phyloP scores from a whole-genome alignment of 352 stramenopile species.

The Pythium biforme region DNA sequence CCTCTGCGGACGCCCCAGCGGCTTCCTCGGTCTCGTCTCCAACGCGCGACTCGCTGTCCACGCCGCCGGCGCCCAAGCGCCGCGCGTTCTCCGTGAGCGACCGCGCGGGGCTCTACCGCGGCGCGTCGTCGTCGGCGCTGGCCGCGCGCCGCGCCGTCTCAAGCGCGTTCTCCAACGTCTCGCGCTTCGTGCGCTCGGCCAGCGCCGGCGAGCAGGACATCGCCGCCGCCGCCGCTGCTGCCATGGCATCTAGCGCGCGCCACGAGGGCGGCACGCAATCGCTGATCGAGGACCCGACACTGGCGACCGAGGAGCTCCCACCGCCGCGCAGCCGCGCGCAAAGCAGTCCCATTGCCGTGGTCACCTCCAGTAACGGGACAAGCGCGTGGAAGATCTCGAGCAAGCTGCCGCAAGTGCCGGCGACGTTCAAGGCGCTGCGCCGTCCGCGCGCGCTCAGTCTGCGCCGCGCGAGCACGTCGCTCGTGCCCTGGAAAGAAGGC shows the following conservation, averaged over 20 bases:
- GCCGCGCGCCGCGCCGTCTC: conserved; percentile 34
- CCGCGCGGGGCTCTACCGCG: conserved; percentile 28
- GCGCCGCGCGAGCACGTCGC: conserved; percentile 9
- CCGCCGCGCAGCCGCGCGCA: conserved; percentile 11
- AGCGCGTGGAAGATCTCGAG: conserved; percentile 24
- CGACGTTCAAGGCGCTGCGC: conserved; percentile 26
- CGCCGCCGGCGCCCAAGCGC: conserved; percentile 40
- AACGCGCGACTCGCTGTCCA: conserved; percentile 18
- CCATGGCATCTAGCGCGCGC: conserved; percentile 35
- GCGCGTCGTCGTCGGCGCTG: conserved; percentile 30
- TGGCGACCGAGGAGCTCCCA: not conserved
- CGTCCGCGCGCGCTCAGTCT: conserved; percentile 22
- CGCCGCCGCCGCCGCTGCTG: conserved; percentile 41
- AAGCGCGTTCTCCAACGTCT: conserved; percentile 46
- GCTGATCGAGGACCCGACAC: conserved; percentile 13
- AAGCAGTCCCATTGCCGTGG: conserved; percentile 8
- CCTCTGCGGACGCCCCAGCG: not conserved
- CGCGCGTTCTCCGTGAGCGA: conserved; percentile 55
- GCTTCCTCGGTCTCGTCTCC: conserved; percentile 1
- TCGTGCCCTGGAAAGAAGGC: conserved; percentile 27
- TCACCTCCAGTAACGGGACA: not conserved
- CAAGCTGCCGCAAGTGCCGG: conserved; percentile 27
- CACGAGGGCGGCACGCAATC: conserved; percentile 6
- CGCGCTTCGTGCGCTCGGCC: conserved; percentile 27
- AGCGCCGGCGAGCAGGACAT: conserved; percentile 42